phyloP scores from a whole-genome alignment of 1,139 yeast genomes.

The Arxiozyma slooffiae region DNA sequence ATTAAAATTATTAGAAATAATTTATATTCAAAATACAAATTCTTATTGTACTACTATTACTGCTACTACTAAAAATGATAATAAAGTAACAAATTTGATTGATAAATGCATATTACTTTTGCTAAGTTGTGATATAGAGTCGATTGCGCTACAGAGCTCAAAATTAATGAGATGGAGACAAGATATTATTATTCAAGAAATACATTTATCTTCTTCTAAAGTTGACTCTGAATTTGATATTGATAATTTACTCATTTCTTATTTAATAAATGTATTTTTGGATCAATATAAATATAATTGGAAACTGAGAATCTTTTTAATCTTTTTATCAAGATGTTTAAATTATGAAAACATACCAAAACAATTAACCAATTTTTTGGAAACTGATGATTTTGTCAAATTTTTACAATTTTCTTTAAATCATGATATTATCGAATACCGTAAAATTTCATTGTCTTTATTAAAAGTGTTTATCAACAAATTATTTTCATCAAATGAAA shows the following conservation, averaged over 20 bases:
- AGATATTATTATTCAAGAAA: conserved; percentile 6
- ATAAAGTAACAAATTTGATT: not conserved
- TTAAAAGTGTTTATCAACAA: conserved; percentile 49
- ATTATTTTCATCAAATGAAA: conserved; percentile 2
- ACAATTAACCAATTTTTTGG: conserved; percentile 33
- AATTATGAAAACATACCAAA: conserved; percentile 17
- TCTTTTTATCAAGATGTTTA: conserved; percentile 49
- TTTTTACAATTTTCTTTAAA: conserved; percentile 48
- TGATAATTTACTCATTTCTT: conserved; percentile 37
- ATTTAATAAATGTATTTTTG: conserved; percentile 34
- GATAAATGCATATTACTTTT: conserved; percentile 16
- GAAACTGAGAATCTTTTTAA: conserved; percentile 38
- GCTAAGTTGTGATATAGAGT: conserved; percentile 15
- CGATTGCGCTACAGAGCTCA: conserved; percentile 13
- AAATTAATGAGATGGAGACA: conserved; percentile 24
- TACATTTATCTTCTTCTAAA: too few species aligned
- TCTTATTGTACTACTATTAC: not conserved
- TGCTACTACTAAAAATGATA: too few species aligned
- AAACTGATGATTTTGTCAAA: conserved; percentile 46
- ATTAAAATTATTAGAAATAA: conserved; percentile 1
- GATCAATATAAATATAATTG: conserved; percentile 15
- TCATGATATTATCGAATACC: conserved; percentile 53
- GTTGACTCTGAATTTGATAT: not conserved
- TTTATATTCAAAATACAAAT: not conserved
- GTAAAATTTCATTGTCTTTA: conserved; percentile 63